Evolutionary conservation across 2,329 filamentous ascomycete genomes (phyloP).

Genomic region (Pleomassaria siparia): DNA sequence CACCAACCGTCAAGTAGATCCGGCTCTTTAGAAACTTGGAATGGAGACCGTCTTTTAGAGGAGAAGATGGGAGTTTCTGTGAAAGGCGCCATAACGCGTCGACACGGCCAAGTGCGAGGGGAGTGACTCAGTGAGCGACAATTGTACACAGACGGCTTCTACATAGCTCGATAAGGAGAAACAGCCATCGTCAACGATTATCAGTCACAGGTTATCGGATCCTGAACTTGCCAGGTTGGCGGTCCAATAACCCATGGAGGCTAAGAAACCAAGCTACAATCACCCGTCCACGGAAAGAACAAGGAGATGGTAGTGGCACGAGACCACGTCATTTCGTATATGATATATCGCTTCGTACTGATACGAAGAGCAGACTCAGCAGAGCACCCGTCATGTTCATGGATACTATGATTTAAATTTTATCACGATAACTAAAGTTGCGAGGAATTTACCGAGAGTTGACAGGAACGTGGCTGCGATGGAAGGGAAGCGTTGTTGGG

Average conservation of each 20-base stretch:
- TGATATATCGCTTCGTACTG: too few species aligned
- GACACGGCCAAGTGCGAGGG: background rate
- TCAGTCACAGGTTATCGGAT: background rate
- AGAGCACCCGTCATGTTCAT: too few species aligned
- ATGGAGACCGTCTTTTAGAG: background rate
- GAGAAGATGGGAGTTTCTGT: conserved; percentile 10
- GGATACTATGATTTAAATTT: too few species aligned
- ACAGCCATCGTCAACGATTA: background rate
- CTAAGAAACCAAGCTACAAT: background rate
- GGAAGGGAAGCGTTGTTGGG: conserved; percentile 6
- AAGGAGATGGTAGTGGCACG: too few species aligned
- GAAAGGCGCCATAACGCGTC: conserved; percentile 10
- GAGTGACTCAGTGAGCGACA: background rate
- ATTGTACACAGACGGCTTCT: background rate
- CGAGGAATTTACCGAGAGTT: background rate
- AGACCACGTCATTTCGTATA: too few species aligned
- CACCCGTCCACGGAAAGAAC: background rate
- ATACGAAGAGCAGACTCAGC: too few species aligned
- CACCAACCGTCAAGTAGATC: conserved; percentile 42
- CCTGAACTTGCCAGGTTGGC: background rate
- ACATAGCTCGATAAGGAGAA: background rate
- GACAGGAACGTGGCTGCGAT: background rate
- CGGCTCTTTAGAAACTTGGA: conserved; percentile 43
- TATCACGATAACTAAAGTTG: background rate
- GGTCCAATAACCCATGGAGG: background rate